Evolutionary conservation across 768 basidiomycete species (phyloP), one percentile per base, ranked within the genome.

Genomic region (Megacollybia marginata): DNA sequence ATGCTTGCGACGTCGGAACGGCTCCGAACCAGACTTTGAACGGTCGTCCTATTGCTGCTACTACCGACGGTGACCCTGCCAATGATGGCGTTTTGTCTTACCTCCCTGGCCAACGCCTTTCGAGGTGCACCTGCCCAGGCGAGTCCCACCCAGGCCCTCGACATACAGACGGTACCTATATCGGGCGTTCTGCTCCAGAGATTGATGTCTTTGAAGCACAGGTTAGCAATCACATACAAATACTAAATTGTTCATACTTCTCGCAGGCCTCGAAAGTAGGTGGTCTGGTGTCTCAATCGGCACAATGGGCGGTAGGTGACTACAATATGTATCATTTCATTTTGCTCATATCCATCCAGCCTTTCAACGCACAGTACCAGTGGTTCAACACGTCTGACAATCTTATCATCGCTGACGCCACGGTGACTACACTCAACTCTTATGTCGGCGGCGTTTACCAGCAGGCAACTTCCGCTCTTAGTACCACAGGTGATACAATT

Each of bases 171-270:
- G 92, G 92, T 31, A 74, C 83, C 2, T 93, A 80, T 58, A 80
- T 86, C 19, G 92, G 91, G 10, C 79, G 92, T 45, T 63, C 84
- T 28, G 88, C 92, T 4, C 92, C 92, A 1, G 92, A 95, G 65
- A 92, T 95, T 38, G 92, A 95, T 71, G 72, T 92, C 28, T 83
- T 94, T 60, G 92, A 94, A 69, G 86, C 92, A 7, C 82, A 83
- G 66, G 85, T 82, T 53, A 49, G 56, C 20, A 45, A 44, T 15
- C 23, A 6, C 23, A 28, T 28, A 28, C 6, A 28, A 28, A 28
- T 6, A 28, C 23, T 28, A 2, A 42, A 47, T 44, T 44, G 15
- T 38, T 8, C 31, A 47, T 33, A 1, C 42, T 28, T 28, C 23
- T 3, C 6, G 23, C 23, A 28, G 13, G 47, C 32, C 31, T 36